Conservation (phyloP, 1,284 basidiomycete species). For the Cryptococcus hybrid region DNA sequence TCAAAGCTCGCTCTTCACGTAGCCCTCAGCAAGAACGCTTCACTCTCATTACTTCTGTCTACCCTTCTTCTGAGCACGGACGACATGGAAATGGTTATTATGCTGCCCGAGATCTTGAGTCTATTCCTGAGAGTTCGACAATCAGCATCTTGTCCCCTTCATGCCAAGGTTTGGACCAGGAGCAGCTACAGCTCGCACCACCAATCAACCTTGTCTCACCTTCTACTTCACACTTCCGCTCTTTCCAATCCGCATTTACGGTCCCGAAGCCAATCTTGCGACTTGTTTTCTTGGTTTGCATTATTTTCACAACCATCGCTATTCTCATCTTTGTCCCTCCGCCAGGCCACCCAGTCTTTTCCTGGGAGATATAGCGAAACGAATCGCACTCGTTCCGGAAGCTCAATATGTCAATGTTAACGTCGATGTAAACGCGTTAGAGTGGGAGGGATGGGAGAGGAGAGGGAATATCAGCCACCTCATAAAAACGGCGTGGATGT, state of each 20-base stretch:
- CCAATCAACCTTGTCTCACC: slow-evolving; percentile 14
- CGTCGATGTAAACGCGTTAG: slow-evolving; percentile 6
- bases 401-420: slow-evolving; percentile 16
- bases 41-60: slow-evolving; percentile 20
- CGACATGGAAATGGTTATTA: no score
- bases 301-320: slow-evolving; percentile 24
- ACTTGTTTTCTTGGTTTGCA: slow-evolving; percentile 23
- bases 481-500: slow-evolving; percentile 21
- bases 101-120: no score
- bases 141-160: no score
- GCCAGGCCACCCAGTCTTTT: no score
- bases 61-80: slow-evolving; percentile 3
- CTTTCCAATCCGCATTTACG: slow-evolving; percentile 10
- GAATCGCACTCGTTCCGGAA: slow-evolving; percentile 2
- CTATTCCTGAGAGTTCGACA: no score
- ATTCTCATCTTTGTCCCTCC: slow-evolving; percentile 1
- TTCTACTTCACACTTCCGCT: slow-evolving; percentile 16
- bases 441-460: slow-evolving; percentile 17
- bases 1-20: slow-evolving; percentile 26
- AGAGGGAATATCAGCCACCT: slow-evolving; percentile 29
- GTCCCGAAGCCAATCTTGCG: slow-evolving; percentile 39
- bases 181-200: not conserved
- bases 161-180: no score
- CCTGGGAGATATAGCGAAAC: no score
- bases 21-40: slow-evolving; percentile 26